These are phyloP conservation scores for Eucalyptus curtisii DNA, from an alignment of 345 rosid genomes.

Conservation along the genomic window DNA sequence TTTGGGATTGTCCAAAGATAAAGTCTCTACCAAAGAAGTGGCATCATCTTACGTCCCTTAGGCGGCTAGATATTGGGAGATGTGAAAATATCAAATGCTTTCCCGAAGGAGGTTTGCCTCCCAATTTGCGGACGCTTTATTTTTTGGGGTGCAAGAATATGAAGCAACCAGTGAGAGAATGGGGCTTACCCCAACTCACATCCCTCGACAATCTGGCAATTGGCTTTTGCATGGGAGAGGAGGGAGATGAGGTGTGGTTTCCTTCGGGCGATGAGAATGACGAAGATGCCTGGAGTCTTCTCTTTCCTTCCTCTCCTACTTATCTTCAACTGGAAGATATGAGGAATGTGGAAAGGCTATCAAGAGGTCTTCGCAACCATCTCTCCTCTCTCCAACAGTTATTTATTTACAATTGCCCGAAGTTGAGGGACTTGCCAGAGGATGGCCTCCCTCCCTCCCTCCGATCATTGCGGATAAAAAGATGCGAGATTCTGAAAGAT, in stretches of 20 bases:
- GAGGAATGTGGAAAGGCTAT: background rate
- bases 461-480: rapidly evolving
- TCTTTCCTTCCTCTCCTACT: background rate
- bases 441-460: background rate
- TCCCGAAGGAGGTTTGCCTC: background rate
- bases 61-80: rapidly evolving
- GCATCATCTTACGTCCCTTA: background rate
- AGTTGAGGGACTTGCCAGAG: background rate
- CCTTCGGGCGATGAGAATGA: background rate
- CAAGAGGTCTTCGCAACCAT: background rate
- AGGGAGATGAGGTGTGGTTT: background rate
- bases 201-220: no score
- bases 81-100: background rate
- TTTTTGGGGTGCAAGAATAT: background rate
- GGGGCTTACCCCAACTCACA: background rate
- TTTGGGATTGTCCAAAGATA: no score
- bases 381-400: background rate
- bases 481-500: background rate
- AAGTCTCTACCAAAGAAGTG: background rate
- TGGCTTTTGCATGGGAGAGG: background rate
- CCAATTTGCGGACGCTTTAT: background rate
- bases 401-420: rapidly evolving
- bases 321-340: no score
- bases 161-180: background rate
- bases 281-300: background rate